Conservation (phyloP, 1,284 basidiomycete species). For the Hemileia vastatrix region DNA sequence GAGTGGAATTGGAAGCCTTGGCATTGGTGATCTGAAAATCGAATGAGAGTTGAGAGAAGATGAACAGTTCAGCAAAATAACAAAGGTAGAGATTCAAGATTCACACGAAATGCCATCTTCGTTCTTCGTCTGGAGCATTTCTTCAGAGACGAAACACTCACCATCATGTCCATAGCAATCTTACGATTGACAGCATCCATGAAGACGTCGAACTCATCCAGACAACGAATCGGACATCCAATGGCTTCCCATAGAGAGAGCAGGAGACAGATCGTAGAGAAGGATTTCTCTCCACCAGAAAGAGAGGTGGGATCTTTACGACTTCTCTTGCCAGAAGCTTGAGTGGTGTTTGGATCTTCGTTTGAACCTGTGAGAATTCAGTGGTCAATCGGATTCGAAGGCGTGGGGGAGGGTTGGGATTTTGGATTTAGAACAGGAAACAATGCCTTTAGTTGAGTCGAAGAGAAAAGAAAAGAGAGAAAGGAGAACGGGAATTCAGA, state of each 20-base stretch:
- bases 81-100: too few species aligned
- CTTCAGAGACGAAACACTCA: conserved; percentile 8
- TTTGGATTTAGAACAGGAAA: too few species aligned
- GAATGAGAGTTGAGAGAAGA: too few species aligned
- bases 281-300: conserved; percentile 87
- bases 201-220: conserved; percentile 76
- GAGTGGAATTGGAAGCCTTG: too few species aligned
- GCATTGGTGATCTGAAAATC: too few species aligned
- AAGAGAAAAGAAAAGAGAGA: too few species aligned
- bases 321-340: conserved; percentile 55
- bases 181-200: conserved; percentile 88
- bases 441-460: too few species aligned
- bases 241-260: conserved; percentile 91
- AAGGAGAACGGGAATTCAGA: too few species aligned
- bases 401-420: neutral
- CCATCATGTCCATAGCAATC: conserved; percentile 80
- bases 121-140: too few species aligned
- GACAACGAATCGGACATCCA: conserved; percentile 82
- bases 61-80: too few species aligned
- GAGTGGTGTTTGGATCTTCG: conserved; percentile 60
- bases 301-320: conserved; percentile 53
- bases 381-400: conserved; percentile 16
- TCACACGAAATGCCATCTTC: too few species aligned
- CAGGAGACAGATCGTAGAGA: conserved; percentile 87
- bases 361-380: conserved; percentile 54